Evolutionary conservation across 768 basidiomycete species (phyloP).

Genomic region (Gymnopilus junonius): DNA sequence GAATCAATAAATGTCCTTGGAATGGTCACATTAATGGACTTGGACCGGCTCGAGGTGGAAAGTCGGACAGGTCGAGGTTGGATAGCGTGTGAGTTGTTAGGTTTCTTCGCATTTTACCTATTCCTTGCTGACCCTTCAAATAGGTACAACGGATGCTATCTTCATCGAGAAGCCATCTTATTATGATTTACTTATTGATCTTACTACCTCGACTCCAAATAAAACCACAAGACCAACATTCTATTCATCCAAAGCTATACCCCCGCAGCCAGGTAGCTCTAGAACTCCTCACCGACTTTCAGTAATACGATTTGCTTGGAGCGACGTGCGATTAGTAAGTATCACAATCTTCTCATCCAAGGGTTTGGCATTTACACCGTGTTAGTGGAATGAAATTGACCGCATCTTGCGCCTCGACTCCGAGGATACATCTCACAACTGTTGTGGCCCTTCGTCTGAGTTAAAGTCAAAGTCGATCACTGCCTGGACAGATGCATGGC

Average conservation of each 20-base stretch:
- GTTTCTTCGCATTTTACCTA: background rate
- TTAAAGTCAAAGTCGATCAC: constrained; percentile 46
- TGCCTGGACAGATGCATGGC: constrained; percentile 77
- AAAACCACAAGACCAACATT: constrained; percentile 69
- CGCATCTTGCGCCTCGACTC: constrained; percentile 65
- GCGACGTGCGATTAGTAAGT: constrained; percentile 74
- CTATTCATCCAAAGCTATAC: constrained; percentile 57
- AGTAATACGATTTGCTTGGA: constrained; percentile 79
- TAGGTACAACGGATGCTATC: constrained; percentile 81
- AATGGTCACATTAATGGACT: constrained; percentile 78
- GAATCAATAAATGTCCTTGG: constrained; percentile 73
- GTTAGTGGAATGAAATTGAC: constrained; percentile 76
- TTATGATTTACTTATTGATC: constrained; percentile 82
- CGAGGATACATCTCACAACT: constrained; percentile 31
- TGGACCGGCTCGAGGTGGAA: constrained; percentile 63
- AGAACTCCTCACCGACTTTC: constrained; percentile 58
- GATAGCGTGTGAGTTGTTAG: constrained; percentile 70
- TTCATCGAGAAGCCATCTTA: constrained; percentile 80
- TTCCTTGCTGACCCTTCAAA: background rate
- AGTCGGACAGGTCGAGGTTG: constrained; percentile 68
- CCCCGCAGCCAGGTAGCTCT: constrained; percentile 33
- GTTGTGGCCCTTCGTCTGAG: constrained; percentile 39
- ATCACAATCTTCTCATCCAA: background rate
- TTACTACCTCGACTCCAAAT: constrained; percentile 67
- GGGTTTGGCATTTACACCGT: background rate